Percentiles rank a stretch among this genome's conserved stretches.
phyloP scores from a whole-genome alignment of 257 asterid species.

The Gynochthodes officinalis region DNA sequence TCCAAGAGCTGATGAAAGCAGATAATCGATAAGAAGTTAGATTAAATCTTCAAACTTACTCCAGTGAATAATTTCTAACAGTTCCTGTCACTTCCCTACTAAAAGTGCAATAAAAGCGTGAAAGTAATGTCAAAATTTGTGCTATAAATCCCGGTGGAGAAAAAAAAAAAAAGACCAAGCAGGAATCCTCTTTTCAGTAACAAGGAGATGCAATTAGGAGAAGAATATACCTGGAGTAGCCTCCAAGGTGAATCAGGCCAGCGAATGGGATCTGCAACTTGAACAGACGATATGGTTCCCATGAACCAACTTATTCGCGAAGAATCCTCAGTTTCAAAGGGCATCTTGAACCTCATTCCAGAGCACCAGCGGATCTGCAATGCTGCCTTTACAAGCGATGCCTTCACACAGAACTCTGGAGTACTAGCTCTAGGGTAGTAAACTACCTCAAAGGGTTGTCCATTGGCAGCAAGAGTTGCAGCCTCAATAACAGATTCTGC shows the following conservation, averaged over 20 bases:
- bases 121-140: not conserved
- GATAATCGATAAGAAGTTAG: not conserved
- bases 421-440: constrained; percentile 93
- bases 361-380: constrained; percentile 73
- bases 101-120: not conserved
- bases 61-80: not conserved
- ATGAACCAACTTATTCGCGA: constrained; percentile 94
- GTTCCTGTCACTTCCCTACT: not conserved
- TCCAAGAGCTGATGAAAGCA: not conserved
- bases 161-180: not conserved
- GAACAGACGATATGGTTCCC: constrained; percentile 83
- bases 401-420: constrained; percentile 88
- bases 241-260: constrained; percentile 99
- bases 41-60: not conserved
- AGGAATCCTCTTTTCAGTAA: not conserved
- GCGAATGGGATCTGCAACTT: constrained; percentile 72
- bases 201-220: constrained; percentile 7
- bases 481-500: constrained; percentile 75
- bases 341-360: constrained; percentile 95
- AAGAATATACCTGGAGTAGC: constrained; percentile 71
- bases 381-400: constrained; percentile 63
- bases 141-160: not conserved
- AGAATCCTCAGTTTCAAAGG: constrained; percentile 94
- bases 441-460: constrained; percentile 72
- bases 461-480: constrained; percentile 62